Conservation (phyloP, 2,329 filamentous ascomycete species). For the Fusarium tupiense region DNA sequence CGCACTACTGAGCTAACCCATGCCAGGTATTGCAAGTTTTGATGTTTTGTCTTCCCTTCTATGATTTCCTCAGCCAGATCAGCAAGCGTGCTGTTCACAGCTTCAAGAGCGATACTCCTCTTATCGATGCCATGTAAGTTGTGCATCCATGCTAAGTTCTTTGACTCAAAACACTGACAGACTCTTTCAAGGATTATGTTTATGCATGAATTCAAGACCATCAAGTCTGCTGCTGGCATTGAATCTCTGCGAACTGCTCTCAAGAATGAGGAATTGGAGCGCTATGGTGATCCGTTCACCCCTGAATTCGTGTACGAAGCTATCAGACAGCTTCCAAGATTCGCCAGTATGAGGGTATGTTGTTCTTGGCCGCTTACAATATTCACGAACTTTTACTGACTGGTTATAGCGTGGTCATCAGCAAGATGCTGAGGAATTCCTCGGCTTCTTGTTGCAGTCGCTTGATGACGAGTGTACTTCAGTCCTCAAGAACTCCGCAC, state of each 20-base stretch:
- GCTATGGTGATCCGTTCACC: constrained; percentile 89
- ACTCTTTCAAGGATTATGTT: constrained; percentile 80
- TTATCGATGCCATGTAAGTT: constrained; percentile 91
- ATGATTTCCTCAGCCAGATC: constrained; percentile 89
- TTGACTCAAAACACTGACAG: not conserved
- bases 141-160: not conserved
- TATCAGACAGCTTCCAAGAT: constrained; percentile 85
- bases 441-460: constrained; percentile 91
- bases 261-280: constrained; percentile 85
- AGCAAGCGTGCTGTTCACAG: constrained; percentile 85
- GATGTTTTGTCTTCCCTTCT: constrained; percentile 93
- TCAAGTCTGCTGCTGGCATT: constrained; percentile 78
- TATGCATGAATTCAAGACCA: constrained; percentile 88
- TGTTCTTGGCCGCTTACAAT: not conserved
- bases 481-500: constrained; percentile 64
- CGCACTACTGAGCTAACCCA: constrained; percentile 47
- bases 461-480: constrained; percentile 91
- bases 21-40: constrained; percentile 90
- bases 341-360: constrained; percentile 89
- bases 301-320: constrained; percentile 97
- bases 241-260: constrained; percentile 79
- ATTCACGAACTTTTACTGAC: not conserved
- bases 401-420: constrained; percentile 82
- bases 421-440: constrained; percentile 96
- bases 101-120: constrained; percentile 93